Percentiles rank a stretch among this genome's conserved stretches.
phyloP scores from a whole-genome alignment of 2,329 filamentous ascomycete species.

The Diaporthe helianthi region DNA sequence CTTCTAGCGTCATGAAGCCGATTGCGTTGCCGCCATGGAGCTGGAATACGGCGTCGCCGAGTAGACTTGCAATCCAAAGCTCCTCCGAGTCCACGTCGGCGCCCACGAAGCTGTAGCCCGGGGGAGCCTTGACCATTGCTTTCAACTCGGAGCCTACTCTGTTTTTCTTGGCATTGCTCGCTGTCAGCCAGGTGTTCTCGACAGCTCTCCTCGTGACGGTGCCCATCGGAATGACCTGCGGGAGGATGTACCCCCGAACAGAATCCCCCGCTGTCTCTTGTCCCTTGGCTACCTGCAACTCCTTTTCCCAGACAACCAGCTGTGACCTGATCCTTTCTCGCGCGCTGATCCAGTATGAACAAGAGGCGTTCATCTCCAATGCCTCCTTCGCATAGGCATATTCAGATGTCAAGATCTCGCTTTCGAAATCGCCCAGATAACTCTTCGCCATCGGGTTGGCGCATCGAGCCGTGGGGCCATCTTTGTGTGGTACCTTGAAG shows the following conservation, averaged over 20 bases:
- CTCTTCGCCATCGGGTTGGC: conserved; percentile 88
- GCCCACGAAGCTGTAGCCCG: conserved; percentile 92
- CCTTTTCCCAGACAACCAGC: conserved; percentile 86
- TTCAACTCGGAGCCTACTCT: conserved; percentile 96
- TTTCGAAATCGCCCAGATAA: conserved; percentile 90
- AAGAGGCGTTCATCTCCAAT: conserved; percentile 97
- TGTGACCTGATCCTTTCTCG: conserved; percentile 93
- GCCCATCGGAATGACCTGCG: conserved; percentile 97
- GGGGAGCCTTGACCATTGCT: conserved; percentile 91
- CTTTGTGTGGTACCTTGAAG: conserved; percentile 96
- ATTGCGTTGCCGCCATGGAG: conserved; percentile 96
- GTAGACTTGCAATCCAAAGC: conserved; percentile 94
- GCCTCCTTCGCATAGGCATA: conserved; percentile 92
- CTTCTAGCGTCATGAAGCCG: conserved; percentile 98
- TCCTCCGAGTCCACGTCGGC: conserved; percentile 98
- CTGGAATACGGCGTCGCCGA: conserved; percentile 94
- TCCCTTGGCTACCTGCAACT: conserved; percentile 48
- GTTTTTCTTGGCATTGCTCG: conserved; percentile 95
- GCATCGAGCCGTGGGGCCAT: conserved; percentile 86
- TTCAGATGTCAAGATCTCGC: conserved; percentile 84
- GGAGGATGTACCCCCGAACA: conserved; percentile 82
- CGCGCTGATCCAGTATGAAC: conserved; percentile 98
- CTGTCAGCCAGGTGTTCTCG: conserved; percentile 98
- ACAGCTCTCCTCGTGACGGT: conserved; percentile 94
- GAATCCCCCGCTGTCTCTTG: conserved; percentile 35